These are phyloP conservation scores for Abelmoschus esculentus DNA, from an alignment of 345 rosid genomes.

Conservation along the genomic window DNA sequence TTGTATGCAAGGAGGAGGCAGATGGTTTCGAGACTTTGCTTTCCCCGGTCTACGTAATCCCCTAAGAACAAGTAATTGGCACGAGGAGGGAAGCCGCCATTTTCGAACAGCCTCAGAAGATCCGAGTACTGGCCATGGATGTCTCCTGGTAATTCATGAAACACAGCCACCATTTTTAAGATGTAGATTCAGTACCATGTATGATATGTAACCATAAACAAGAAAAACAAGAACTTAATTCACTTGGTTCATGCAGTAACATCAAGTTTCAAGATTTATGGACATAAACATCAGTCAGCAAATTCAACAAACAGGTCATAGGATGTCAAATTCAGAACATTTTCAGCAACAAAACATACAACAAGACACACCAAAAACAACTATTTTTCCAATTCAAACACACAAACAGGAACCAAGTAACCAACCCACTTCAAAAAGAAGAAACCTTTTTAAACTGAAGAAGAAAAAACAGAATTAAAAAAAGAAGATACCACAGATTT, in stretches of 20 bases:
- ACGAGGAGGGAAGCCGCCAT: neutral
- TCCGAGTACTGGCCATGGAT: neutral
- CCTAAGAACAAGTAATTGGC: neutral
- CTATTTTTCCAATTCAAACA: neutral
- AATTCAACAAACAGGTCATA: neutral
- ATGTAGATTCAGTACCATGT: no score
- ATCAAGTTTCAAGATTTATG: neutral
- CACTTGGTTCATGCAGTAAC: neutral
- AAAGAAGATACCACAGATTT: constrained; percentile 45
- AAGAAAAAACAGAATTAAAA: neutral
- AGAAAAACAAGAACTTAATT: neutral
- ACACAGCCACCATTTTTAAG: no score
- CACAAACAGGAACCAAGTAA: neutral
- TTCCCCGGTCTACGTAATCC: neutral
- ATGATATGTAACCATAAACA: neutral
- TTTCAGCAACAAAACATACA: neutral
- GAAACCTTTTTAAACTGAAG: neutral
- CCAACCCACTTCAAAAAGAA: neutral
- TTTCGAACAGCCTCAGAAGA: neutral
- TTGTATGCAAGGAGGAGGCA: neutral
- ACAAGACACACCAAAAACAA: neutral
- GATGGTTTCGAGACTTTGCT: neutral
- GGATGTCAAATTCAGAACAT: neutral
- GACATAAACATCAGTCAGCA: neutral
- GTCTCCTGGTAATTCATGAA: neutral